Base-by-base conservation (phyloP, 2,329 filamentous ascomycete genomes). In the Dothidotthia symphoricarpi region DNA sequence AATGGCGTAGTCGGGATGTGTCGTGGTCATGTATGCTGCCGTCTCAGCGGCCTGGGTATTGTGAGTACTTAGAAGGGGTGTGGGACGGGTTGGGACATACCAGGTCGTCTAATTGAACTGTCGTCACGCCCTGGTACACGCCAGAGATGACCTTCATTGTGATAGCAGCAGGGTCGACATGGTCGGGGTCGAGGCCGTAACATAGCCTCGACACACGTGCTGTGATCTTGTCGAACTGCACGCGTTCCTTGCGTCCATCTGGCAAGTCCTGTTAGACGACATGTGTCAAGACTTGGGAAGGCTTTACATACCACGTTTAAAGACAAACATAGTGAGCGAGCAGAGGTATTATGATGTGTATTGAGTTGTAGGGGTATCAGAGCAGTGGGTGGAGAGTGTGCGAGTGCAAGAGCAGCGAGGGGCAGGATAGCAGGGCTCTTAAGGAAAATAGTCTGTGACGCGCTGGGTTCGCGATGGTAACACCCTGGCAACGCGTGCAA, bases 201-300 rank as follows among this genome's bases (percentile, higher is more conserved):
- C 93, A 98, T 65, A 98, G 78, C 63, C 93, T 83, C 31, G 93
- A 97, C 56, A 98, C 93, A 72, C 93, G 89, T 61, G 93, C 93
- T 64, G 93, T 97, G 81, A 98, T 98, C 77, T 98, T 98, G 80
- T 98, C 93, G 76, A 98, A 98, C 71, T 98, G 93, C 53, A 98
- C 93, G 71, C 93, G 93, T 80, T 98, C 93, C 77, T 97, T 95
- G 78, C 93, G 93, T 74, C 91, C 91, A 80, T 98, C 93, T 97
- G 58, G 25, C 33, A 39, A 34, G 35, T 39, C 44, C 24, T 42
- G 44, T 11, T 45, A 14, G 28, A 19, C 19, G 36, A 49, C 16
- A 41, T 36, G 34, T 40, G 36, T 46, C 30, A 19, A 43, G 39
- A 40, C 40, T 40, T 25, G 24, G 16, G 24, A 11, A 37, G 37